A percentile compares a stretch with the other conserved stretches of the same genome.
phyloP scores from a whole-genome alignment of 176 grass and related monocot species.

The Oryza coarctata region DNA sequence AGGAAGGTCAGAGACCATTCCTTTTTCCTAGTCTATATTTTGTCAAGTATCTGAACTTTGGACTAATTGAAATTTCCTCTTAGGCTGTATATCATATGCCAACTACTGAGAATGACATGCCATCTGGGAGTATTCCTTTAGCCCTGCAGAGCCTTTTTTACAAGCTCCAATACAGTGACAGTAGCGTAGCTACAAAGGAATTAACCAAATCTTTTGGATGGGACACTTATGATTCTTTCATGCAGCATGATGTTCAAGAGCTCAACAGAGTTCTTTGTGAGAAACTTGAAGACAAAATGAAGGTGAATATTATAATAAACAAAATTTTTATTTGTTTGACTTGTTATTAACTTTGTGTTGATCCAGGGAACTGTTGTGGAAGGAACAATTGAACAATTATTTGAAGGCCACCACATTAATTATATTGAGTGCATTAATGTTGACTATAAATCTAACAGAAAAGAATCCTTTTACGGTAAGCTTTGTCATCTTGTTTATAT shows the following conservation, averaged over 20 bases:
- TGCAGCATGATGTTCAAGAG: conserved; percentile 99
- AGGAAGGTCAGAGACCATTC: conserved; percentile 73
- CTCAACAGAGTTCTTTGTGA: conserved; percentile 99
- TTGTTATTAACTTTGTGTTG: conserved; percentile 23
- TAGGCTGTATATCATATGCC: conserved; percentile 99
- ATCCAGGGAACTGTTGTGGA: conserved; percentile 91
- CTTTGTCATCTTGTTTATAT: neutral
- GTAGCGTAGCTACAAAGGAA: conserved; percentile 93
- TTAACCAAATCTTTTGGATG: conserved; percentile 99
- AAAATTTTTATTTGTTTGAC: conserved; percentile 10
- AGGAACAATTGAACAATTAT: conserved; percentile 94
- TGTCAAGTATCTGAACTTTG: conserved; percentile 1
- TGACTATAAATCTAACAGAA: conserved; percentile 93
- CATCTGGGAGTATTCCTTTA: conserved; percentile 94
- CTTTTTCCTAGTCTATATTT: conserved; percentile 2
- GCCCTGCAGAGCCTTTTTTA: conserved; percentile 98
- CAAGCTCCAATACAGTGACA: conserved; percentile 97
- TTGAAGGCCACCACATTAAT: conserved; percentile 99
- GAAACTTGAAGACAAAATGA: conserved; percentile 99
- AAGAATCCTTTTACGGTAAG: conserved; percentile 94
- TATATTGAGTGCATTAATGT: conserved; percentile 99
- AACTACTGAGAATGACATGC: conserved; percentile 99
- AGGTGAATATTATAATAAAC: conserved; percentile 53
- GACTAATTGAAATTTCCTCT: conserved; percentile 34
- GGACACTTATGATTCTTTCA: conserved; percentile 99